Base-by-base conservation (phyloP, 192 early-diverging fungal genomes). In the Chytriomyces confervae region DNA sequence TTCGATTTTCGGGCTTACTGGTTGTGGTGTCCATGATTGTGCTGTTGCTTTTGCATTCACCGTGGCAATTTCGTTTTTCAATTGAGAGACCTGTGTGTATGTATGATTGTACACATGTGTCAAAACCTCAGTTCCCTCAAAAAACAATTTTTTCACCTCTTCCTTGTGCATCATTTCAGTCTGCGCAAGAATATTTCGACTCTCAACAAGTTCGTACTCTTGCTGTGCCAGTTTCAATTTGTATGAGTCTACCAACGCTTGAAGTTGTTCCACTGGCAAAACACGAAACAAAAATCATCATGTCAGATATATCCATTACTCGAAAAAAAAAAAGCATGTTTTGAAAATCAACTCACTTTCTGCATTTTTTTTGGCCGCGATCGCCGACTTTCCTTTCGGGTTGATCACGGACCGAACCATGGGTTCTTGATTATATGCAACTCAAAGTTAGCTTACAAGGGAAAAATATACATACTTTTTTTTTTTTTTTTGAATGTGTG, bases 41-140 rank as follows among this genome's bases (percentile, higher is more conserved):
- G 53, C 53, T 48, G 8, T 72, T 60, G 5, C 43, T 51, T 75
- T 79, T 16, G 83, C 61, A 23, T 75, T 73, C 36, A 87, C 46
- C 6, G 79, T 77, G 23, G 80, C 45, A 60, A 87, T 61, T 50
- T 78, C 70, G 13, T 75, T 70, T 11, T 79, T 77, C 7, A 81
- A 69, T 61, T 83, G 77, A 6, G 81, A 79, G 8, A 74, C 61
- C 72, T 74, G 29, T 23, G 18, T 65, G 18, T 65, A 57, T 16
- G 11, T 57, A 16, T 57, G 11, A 16, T 57, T n/a, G n/a, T 16
- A 57, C 11, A 57, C 11, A 64, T 7, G 45, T 10, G 11, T 18
- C 29, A 67, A 20, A 63, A 63, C 24, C 24, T 27, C 24, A 27
- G 24, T 27, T 27, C 10, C 10, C 20, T n/a, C 13, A 63, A 63